Evolutionary conservation across 225 moss, liverwort and hornwort genomes (phyloP), one percentile per base, ranked within the genome.

Genomic region (Asterella californica): DNA sequence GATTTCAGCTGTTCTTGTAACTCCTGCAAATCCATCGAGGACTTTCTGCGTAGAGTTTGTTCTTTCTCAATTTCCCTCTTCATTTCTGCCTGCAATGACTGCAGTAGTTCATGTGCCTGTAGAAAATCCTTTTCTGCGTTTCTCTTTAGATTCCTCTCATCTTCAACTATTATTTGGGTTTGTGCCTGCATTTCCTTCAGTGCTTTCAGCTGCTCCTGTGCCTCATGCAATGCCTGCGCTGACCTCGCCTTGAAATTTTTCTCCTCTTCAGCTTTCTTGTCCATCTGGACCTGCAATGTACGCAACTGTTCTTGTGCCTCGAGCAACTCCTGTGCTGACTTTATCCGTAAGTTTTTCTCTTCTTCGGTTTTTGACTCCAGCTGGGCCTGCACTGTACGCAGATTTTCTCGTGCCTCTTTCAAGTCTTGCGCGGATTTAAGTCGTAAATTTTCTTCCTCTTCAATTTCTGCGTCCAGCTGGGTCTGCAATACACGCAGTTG

Each of bases 151-250:
- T 33, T 3, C 12, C 17, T 68, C 1, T 80, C 68, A 10, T 70
- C 79, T 38, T 75, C 75, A 22, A 63, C 61, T 5, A 75, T 27
- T 64, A 42, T 54, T 3, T 55, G 19, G 29, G 33, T 33, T 55
- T 75, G 32, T 4, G 55, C 19, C 29, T 45, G 61, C 15, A 57
- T 46, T 10, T 61, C 50, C 6, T 65, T 66, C 33, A 50, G 37
- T 45, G 54, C 50, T 7, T 46, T 66, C 52, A 67, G 37, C 47
- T 72, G 22, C 0, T 64, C 79, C 9, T 72, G 50, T 25, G 30
- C 54, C 15, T 79, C 46, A 27, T 82, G 74, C 15, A 82, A 66
- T 46, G 72, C 73, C 57, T 67, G 29, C 0, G 82, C 2, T 33
- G 49, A 33, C 15, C 70, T 37, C 10, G 33, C 68, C 27, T 74